These are phyloP conservation scores for Aquilaria yunnanensis DNA, from an alignment of 345 rosid genomes.

Conservation along the genomic window DNA sequence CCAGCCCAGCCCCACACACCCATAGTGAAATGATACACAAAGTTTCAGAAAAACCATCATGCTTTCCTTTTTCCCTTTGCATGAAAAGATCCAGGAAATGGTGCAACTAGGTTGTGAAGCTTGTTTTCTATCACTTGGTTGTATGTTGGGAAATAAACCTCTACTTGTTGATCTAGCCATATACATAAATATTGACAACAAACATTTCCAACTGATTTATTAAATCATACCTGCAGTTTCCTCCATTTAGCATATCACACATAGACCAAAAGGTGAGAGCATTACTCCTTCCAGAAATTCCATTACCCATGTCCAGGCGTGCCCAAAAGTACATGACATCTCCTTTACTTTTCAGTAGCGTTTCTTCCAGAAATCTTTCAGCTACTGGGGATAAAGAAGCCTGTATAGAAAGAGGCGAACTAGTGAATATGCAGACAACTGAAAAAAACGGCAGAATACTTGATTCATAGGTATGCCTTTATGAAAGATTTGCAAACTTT, in stretches of 20 bases:
- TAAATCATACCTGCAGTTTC: constrained; percentile 56
- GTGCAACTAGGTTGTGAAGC: no score
- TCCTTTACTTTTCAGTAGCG: constrained; percentile 48
- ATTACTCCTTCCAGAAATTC: constrained; percentile 28
- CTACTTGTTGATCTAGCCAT: not conserved
- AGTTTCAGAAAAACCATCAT: no score
- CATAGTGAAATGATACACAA: no score
- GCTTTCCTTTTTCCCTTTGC: no score
- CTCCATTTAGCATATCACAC: constrained; percentile 68
- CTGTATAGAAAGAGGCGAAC: constrained; percentile 24
- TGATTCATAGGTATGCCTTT: no score
- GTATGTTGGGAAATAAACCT: constrained; percentile 4
- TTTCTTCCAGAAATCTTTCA: constrained; percentile 54
- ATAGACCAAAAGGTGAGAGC: constrained; percentile 66
- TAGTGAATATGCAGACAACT: not conserved
- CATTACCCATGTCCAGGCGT: constrained; percentile 44
- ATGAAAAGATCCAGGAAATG: no score
- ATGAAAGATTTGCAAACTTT: not conserved
- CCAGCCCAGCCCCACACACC: no score
- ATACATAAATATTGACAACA: constrained; percentile 6
- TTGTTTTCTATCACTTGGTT: no score
- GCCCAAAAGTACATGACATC: constrained; percentile 71
- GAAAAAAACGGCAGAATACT: not conserved
- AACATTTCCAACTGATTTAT: constrained; percentile 5
- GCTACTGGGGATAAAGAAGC: constrained; percentile 56